These are phyloP conservation scores for Zizania palustris DNA, from an alignment of 202 grass and related monocot species.

Conservation along the genomic window DNA sequence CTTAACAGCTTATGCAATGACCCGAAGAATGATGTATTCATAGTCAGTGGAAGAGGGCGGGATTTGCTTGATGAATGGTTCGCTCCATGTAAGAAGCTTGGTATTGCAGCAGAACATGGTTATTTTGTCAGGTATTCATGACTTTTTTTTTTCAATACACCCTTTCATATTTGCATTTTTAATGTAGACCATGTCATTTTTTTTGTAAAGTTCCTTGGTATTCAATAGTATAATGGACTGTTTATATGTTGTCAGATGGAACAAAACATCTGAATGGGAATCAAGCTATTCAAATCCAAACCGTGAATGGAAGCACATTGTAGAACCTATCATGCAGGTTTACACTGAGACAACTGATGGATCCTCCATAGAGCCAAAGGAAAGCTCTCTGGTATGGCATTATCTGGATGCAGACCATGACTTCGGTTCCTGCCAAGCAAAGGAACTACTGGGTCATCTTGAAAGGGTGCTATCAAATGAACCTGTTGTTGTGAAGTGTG, in stretches of 20 bases:
- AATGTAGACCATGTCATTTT: too few relatives aligned
- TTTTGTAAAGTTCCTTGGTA: not conserved
- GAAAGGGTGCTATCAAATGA: conserved; percentile 92
- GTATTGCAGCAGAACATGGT: conserved; percentile 94
- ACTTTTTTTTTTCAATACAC: not conserved
- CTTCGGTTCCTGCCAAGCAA: conserved; percentile 91
- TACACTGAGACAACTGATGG: conserved; percentile 93
- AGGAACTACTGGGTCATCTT: conserved; percentile 80
- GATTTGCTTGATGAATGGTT: conserved; percentile 69
- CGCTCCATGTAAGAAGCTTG: conserved; percentile 70
- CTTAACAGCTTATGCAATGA: conserved; percentile 76
- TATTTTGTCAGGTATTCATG: conserved; percentile 77
- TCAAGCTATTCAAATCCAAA: conserved; percentile 44
- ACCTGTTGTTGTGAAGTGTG: conserved; percentile 82
- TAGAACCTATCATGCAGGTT: conserved; percentile 79
- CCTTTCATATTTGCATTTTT: not conserved
- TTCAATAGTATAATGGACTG: conserved; percentile 7
- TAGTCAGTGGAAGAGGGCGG: conserved; percentile 82
- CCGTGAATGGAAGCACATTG: conserved; percentile 81
- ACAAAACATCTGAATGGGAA: conserved; percentile 64
- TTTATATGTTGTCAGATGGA: conserved; percentile 62
- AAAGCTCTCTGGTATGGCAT: conserved; percentile 92
- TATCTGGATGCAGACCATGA: conserved; percentile 83
- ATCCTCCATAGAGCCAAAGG: conserved; percentile 80
- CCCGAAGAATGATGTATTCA: conserved; percentile 74